phyloP scores from a whole-genome alignment of 176 grass and related monocot genomes.

The Oryza coarctata region DNA sequence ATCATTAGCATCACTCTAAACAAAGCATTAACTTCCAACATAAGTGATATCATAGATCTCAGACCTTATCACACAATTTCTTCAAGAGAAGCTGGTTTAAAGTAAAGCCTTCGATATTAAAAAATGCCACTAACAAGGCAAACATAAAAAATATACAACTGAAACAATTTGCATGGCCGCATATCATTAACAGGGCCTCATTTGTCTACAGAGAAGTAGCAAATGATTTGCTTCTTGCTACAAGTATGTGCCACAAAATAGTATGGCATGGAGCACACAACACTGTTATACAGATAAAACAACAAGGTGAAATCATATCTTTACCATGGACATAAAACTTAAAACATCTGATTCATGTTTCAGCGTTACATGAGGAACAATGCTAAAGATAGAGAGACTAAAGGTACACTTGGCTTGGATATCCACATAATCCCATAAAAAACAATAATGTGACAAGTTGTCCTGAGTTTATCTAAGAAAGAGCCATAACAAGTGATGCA shows the following conservation, averaged over 20 bases:
- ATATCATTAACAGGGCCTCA: not conserved
- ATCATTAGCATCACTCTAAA: not conserved
- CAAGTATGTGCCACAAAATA: not conserved
- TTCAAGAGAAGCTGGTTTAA: not conserved
- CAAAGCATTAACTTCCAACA: not conserved
- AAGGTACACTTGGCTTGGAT: not conserved
- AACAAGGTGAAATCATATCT: not conserved
- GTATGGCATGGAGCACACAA: not conserved
- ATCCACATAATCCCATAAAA: not conserved
- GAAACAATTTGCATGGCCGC: not conserved
- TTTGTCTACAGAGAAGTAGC: not conserved
- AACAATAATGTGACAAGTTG: not conserved
- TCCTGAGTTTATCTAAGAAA: not conserved
- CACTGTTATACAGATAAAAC: not conserved
- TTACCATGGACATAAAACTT: not conserved
- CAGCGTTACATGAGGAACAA: constrained; percentile 18
- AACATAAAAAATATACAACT: not conserved
- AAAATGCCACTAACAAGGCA: not conserved
- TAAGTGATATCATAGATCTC: not conserved
- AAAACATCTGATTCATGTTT: not conserved
- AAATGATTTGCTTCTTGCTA: not conserved
- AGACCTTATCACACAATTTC: not conserved
- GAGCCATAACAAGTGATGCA: not conserved
- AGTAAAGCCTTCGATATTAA: not conserved
- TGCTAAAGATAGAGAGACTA: constrained; percentile 1